Conservation (phyloP, 1,284 basidiomycete species). For the Cryptococcus wingfieldii region DNA sequence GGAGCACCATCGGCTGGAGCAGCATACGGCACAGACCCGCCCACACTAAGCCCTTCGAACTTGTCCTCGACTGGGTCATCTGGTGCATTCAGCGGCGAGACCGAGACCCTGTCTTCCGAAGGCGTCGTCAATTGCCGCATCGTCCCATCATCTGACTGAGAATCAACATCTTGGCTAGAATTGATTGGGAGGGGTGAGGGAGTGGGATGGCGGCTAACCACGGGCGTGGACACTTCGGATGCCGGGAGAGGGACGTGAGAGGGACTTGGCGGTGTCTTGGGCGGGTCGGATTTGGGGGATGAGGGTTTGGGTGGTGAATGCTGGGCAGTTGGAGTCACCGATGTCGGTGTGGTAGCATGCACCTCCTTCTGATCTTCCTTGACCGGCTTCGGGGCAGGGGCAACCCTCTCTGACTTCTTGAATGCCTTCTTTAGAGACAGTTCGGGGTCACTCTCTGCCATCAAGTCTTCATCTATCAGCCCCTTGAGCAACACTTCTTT, state of each 20-base stretch:
- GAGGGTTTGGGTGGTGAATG: neutral
- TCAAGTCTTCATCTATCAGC: slow-evolving; percentile 42
- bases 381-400: neutral
- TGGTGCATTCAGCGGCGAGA: slow-evolving; percentile 42
- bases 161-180: neutral
- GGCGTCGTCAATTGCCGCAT: slow-evolving; percentile 15
- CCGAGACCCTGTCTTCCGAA: slow-evolving; percentile 33
- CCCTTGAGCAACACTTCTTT: slow-evolving; percentile 16
- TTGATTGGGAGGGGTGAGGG: slow-evolving; percentile 14
- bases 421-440: slow-evolving; percentile 44
- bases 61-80: slow-evolving; percentile 25
- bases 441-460: slow-evolving; percentile 40
- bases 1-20: slow-evolving; percentile 8
- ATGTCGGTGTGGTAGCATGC: neutral
- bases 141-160: no score
- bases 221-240: slow-evolving; percentile 28
- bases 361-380: neutral
- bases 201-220: slow-evolving; percentile 22
- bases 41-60: slow-evolving; percentile 38
- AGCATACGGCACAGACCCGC: slow-evolving; percentile 11
- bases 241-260: slow-evolving; percentile 33
- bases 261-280: slow-evolving; percentile 1
- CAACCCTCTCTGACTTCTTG: slow-evolving; percentile 13
- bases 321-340: neutral
- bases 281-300: neutral